These are phyloP conservation scores for Piromyces finnis DNA, from an alignment of 192 early-diverging fungal genomes.

Conservation along the genomic window DNA sequence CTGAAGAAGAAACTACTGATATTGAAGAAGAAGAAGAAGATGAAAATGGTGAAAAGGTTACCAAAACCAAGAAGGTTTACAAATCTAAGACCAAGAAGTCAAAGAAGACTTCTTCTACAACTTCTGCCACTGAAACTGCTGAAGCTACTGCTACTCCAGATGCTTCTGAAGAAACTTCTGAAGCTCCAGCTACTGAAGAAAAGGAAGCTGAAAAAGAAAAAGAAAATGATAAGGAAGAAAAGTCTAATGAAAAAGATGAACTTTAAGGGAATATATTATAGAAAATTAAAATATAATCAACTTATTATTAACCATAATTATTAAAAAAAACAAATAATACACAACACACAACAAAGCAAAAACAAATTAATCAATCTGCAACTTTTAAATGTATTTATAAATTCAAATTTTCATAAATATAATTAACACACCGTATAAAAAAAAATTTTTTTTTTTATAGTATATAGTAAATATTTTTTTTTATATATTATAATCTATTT, in stretches of 20 bases:
- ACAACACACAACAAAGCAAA: no score
- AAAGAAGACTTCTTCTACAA: conserved; percentile 14
- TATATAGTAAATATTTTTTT: no score
- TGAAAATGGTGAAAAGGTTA: neutral
- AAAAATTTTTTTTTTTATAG: no score
- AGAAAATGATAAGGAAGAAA: conserved; percentile 7
- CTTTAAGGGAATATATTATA: neutral
- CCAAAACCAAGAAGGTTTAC: neutral
- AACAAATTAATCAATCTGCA: no score
- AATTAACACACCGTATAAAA: no score
- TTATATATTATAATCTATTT: no score
- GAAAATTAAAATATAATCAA: neutral
- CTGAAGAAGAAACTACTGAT: neutral
- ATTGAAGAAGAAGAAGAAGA: neutral
- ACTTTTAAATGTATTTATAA: no score
- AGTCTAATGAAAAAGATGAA: conserved; percentile 6
- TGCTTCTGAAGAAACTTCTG: conserved; percentile 6
- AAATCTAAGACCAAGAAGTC: neutral
- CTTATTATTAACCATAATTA: no score
- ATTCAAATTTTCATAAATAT: no score
- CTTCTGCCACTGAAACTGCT: neutral
- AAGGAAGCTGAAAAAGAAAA: conserved; percentile 3
- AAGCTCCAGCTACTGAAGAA: conserved; percentile 6
- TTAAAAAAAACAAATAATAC: neutral
- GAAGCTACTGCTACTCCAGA: neutral